Evolutionary conservation across 768 basidiomycete genomes (phyloP).

Genomic region (Chiua virens): DNA sequence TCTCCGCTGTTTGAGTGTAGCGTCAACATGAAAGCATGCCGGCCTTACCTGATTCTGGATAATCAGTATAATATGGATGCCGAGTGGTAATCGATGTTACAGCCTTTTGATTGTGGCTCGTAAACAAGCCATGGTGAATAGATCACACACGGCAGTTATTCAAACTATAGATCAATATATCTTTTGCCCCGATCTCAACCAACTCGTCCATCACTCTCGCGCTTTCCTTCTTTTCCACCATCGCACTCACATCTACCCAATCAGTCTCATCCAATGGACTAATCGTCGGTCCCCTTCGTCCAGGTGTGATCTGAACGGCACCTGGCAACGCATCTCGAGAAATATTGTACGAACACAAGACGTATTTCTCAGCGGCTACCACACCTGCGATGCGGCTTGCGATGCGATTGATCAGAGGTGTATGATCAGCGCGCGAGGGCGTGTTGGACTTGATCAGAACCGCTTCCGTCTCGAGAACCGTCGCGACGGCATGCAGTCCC

Average conservation of each 20-base stretch:
- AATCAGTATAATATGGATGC: too few species aligned
- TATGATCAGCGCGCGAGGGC: constrained; percentile 61
- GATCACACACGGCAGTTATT: constrained; percentile 88
- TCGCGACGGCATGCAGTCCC: constrained; percentile 90
- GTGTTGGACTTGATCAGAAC: constrained; percentile 84
- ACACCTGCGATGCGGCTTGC: constrained; percentile 90
- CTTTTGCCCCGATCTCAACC: constrained; percentile 81
- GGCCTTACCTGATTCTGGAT: too few species aligned
- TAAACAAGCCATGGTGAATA: not conserved
- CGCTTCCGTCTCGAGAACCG: constrained; percentile 83
- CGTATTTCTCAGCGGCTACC: constrained; percentile 82
- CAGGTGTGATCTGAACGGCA: constrained; percentile 79
- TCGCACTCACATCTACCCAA: constrained; percentile 91
- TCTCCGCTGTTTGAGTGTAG: too few species aligned
- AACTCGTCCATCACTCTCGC: constrained; percentile 91
- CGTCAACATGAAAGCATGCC: too few species aligned
- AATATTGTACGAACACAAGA: constrained; percentile 92
- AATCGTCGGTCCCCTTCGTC: constrained; percentile 86
- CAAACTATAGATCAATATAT: constrained; percentile 85
- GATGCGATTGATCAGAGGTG: constrained; percentile 72
- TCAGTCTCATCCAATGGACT: constrained; percentile 76
- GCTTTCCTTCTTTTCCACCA: constrained; percentile 82
- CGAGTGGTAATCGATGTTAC: too few species aligned
- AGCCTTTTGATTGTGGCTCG: too few species aligned
- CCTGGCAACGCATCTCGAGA: constrained; percentile 56